Conservation (phyloP, 2,329 filamentous ascomycete genomes). For the Xylaria sp. region DNA sequence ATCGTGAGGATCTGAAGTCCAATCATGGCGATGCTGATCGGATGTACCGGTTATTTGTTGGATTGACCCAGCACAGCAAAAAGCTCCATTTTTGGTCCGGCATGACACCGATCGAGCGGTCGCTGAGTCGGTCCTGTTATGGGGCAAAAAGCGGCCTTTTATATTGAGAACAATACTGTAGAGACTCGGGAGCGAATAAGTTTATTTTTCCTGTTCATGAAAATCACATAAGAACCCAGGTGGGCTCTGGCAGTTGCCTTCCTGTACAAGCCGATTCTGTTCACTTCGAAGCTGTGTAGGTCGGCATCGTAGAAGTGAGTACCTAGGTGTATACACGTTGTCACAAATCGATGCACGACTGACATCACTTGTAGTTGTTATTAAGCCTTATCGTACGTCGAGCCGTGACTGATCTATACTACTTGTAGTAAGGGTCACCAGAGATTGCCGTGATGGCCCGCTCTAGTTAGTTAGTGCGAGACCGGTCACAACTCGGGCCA, state of each 20-base stretch:
- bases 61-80: neutral
- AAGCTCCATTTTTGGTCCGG: slow-evolving; percentile 35
- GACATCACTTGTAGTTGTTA: neutral
- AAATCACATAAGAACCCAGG: no score
- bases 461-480: slow-evolving; percentile 8
- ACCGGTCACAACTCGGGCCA: neutral
- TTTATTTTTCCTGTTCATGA: neutral
- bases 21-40: neutral
- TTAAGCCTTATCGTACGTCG: neutral
- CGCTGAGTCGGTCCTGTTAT: slow-evolving; percentile 48
- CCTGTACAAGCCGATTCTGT: neutral
- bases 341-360: neutral
- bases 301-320: neutral
- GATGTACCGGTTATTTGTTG: slow-evolving; percentile 13
- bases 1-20: neutral
- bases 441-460: neutral
- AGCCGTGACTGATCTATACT: neutral
- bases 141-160: slow-evolving; percentile 43
- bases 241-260: neutral
- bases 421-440: neutral
- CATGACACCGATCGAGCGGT: slow-evolving; percentile 38
- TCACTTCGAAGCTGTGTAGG: neutral
- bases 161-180: neutral
- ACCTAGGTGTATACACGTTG: neutral
- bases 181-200: neutral